Evolutionary conservation across 441 rosid species (phyloP), one percentile per base, ranked within the genome.

Genomic region (Arabidopsis hybrid): DNA sequence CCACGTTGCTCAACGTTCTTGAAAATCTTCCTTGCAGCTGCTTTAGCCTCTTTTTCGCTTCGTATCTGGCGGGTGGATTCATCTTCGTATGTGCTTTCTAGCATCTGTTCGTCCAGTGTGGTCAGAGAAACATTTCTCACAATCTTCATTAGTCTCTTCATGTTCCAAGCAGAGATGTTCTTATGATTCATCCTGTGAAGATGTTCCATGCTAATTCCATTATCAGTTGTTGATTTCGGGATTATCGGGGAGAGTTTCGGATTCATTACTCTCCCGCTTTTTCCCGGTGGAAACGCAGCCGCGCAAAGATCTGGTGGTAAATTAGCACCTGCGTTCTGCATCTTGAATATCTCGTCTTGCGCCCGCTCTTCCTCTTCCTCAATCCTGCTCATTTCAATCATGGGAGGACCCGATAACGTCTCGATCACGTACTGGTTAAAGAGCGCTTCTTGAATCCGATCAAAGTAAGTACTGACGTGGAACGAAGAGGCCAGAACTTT

Each of bases 21-120:
- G 69, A 83, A 90, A 45, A 95, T 91, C 79, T 89, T 95, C 69
- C 93, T 87, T 1, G 96, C 95, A 29, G 97, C 97, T 70, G 83
- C 83, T 76, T 87, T 95, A 4, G 98, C 98, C 79, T 92, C 91
- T n/a, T 71, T 64, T 73, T 92, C 98, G 55, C 90, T 92, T 61
- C 84, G 69, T 45, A 95, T 95, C 45, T 85, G 79, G 8, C 79
- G 77, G 1, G 88, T 67, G 13, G 85, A 76, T 57, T 88, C 98
- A 64, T 88, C 95, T 72, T 83, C 95, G 14, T 12, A 16, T 7
- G 78, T 51, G 0, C 65, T 42, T 32, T 77, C 85, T 17, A 74
- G 80, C 21, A 85, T 75, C 47, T 89, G 90, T 72, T 95, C 96
- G 35, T 88, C 95, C 67, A 87, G 67, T 14, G 89, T 85, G 6